A percentile compares a stretch with the other conserved stretches of the same genome.
phyloP scores from a whole-genome alignment of 345 rosid genomes.

The Hibiscus mutabilis region DNA sequence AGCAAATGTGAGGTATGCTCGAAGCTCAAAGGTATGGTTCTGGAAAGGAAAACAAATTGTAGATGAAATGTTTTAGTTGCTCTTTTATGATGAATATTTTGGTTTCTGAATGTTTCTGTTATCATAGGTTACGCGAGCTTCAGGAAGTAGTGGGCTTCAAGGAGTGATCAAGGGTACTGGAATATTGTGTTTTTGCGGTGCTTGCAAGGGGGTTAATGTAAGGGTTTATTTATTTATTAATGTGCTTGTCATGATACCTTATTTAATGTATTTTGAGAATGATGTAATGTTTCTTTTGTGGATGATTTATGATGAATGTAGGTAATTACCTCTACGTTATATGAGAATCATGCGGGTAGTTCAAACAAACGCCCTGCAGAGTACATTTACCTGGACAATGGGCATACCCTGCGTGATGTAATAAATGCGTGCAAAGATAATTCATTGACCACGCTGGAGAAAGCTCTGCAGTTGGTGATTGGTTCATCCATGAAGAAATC shows the following conservation, averaged over 20 bases:
- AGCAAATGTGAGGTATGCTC: slow-evolving; percentile 49
- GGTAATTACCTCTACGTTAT: slow-evolving; percentile 55
- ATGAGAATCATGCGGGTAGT: slow-evolving; percentile 83
- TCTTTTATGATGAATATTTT: not conserved
- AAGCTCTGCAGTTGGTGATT: slow-evolving; percentile 36
- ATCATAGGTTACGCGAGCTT: slow-evolving; percentile 31
- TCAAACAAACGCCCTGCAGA: slow-evolving; percentile 82
- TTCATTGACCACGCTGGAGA: slow-evolving; percentile 53
- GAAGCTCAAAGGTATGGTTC: slow-evolving; percentile 52
- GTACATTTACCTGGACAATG: slow-evolving; percentile 64
- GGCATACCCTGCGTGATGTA: slow-evolving; percentile 70
- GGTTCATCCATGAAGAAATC: slow-evolving; percentile 52
- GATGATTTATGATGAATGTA: slow-evolving; percentile 18
- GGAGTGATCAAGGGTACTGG: slow-evolving; percentile 65
- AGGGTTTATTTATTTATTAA: slow-evolving; percentile 18
- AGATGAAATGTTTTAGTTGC: not conserved
- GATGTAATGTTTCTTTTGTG: no score
- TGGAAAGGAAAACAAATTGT: not conserved
- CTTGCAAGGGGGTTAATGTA: slow-evolving; percentile 59
- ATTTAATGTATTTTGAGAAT: not conserved
- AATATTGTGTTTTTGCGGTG: slow-evolving; percentile 61
- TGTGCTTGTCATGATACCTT: not conserved
- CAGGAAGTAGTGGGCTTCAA: slow-evolving; percentile 39
- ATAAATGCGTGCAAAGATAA: slow-evolving; percentile 68
- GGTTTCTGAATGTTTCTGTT: not conserved